A percentile compares a stretch with the other conserved stretches of the same genome.
These are phyloP conservation scores for Cephaloascus fragrans DNA, from an alignment of 805 yeast genomes.

Conservation along the genomic window DNA sequence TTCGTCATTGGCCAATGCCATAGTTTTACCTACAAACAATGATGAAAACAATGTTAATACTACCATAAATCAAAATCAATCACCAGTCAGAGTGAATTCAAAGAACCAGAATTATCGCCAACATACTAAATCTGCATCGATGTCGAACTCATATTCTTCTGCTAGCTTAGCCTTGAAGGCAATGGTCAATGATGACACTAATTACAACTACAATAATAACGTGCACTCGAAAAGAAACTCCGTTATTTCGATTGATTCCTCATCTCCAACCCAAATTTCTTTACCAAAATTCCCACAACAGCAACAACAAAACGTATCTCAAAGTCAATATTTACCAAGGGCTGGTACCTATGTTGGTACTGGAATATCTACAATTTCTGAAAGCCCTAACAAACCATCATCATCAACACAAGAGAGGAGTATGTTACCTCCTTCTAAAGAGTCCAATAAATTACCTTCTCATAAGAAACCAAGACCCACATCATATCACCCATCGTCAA, in stretches of 20 bases:
- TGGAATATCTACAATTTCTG: constrained; percentile 35
- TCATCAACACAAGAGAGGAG: constrained; percentile 2
- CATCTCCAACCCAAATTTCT: constrained; percentile 3
- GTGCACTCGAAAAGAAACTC: constrained; percentile 9
- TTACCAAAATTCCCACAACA: constrained; percentile 10
- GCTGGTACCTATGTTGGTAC: constrained; percentile 21
- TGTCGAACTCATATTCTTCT: constrained; percentile 28
- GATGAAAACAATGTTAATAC: background rate
- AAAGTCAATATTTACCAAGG: constrained; percentile 7
- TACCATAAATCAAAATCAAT: background rate
- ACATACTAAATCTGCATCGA: constrained; percentile 21
- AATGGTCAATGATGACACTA: constrained; percentile 52
- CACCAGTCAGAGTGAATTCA: background rate
- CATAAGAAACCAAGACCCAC: constrained; percentile 71
- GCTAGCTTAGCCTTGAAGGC: constrained; percentile 68
- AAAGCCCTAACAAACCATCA: constrained; percentile 22
- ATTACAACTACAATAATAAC: constrained; percentile 10
- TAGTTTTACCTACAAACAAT: constrained; percentile 29
- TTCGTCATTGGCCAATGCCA: constrained; percentile 42
- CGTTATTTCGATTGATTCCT: constrained; percentile 8
- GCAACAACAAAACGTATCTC: constrained; percentile 3
- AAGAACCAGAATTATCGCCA: background rate
- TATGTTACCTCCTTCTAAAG: constrained; percentile 8
- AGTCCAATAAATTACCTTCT: constrained; percentile 28
- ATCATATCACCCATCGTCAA: constrained; percentile 66